Conservation (phyloP, 768 basidiomycete genomes). For the Boletus barrowsii region DNA sequence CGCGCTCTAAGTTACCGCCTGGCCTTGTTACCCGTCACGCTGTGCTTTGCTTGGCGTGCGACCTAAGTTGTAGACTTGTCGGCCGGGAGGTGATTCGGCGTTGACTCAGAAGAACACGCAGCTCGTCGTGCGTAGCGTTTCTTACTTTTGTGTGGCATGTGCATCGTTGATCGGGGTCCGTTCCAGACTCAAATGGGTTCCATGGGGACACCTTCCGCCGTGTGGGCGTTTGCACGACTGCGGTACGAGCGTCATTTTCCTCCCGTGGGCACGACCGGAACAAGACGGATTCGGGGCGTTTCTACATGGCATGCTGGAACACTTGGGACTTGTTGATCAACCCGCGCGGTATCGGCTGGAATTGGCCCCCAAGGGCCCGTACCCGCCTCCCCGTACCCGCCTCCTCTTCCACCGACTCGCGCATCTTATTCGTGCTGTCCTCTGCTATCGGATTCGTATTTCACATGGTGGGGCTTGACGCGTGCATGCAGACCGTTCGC, state of each 20-base stretch:
- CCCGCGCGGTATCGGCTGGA: conserved; percentile 29
- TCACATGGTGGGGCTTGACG: conserved; percentile 17
- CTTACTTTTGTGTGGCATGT: not conserved
- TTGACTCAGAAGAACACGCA: conserved; percentile 13
- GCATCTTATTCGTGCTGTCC: conserved; percentile 9
- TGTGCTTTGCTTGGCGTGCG: conserved; percentile 45
- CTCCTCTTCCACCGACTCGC: conserved; percentile 7
- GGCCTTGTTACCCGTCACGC: conserved; percentile 45
- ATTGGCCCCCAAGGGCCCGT: conserved; percentile 21
- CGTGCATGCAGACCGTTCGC: conserved; percentile 11
- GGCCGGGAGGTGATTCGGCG: conserved; percentile 11
- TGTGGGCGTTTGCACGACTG: conserved; percentile 20
- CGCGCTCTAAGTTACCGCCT: conserved; percentile 40
- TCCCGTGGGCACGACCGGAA: not conserved
- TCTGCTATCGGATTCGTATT: not conserved
- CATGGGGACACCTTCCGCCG: conserved; percentile 11
- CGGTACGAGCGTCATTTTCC: conserved; percentile 12
- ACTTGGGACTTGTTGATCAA: conserved; percentile 25
- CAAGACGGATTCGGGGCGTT: not conserved
- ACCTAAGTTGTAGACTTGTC: conserved; percentile 24
- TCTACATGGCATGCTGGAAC: conserved; percentile 23
- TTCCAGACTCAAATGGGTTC: conserved; percentile 16
- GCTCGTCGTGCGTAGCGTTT: conserved; percentile 18
- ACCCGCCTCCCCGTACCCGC: conserved; percentile 10
- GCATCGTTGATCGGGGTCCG: not conserved